Percentiles rank a stretch among this genome's conserved stretches.
Evolutionary conservation across 2,329 filamentous ascomycete species (phyloP).

Genomic region (Diaporthe sp.): DNA sequence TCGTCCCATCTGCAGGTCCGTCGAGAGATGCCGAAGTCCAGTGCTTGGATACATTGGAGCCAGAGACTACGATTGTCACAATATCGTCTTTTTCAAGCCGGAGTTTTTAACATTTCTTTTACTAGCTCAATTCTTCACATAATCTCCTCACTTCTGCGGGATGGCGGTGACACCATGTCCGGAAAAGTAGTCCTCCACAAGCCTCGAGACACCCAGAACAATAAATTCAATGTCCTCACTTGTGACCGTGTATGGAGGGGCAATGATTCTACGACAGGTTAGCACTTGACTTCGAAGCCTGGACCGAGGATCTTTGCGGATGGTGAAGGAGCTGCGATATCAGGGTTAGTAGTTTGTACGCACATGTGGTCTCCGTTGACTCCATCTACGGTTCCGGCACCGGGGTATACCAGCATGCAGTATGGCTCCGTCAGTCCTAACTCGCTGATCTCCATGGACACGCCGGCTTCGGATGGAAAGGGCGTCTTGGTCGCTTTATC

Average conservation of each 20-base stretch:
- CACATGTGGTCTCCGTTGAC: slow-evolving; percentile 75
- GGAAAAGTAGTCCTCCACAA: slow-evolving; percentile 66
- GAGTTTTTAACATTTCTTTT: too few species aligned
- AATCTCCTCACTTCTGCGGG: neutral
- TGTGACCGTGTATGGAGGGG: slow-evolving; percentile 77
- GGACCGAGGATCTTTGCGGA: neutral
- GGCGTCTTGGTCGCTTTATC: slow-evolving; percentile 52
- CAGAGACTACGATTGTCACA: neutral
- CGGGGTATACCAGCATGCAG: slow-evolving; percentile 71
- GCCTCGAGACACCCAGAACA: slow-evolving; percentile 62
- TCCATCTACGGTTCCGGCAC: slow-evolving; percentile 72
- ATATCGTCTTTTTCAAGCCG: neutral
- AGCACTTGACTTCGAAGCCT: neutral
- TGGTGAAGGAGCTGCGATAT: neutral
- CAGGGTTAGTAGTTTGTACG: neutral
- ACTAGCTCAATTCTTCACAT: too few species aligned
- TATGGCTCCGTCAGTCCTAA: slow-evolving; percentile 50
- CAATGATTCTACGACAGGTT: slow-evolving; percentile 60
- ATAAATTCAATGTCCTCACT: slow-evolving; percentile 69
- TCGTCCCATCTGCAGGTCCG: neutral
- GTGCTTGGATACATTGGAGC: neutral
- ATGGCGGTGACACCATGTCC: too few species aligned
- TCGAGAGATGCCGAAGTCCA: neutral
- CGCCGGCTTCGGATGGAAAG: slow-evolving; percentile 50
- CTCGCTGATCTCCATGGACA: slow-evolving; percentile 53